These are phyloP conservation scores for Betula pendula DNA, from an alignment of 306 rosid genomes.

Conservation along the genomic window DNA sequence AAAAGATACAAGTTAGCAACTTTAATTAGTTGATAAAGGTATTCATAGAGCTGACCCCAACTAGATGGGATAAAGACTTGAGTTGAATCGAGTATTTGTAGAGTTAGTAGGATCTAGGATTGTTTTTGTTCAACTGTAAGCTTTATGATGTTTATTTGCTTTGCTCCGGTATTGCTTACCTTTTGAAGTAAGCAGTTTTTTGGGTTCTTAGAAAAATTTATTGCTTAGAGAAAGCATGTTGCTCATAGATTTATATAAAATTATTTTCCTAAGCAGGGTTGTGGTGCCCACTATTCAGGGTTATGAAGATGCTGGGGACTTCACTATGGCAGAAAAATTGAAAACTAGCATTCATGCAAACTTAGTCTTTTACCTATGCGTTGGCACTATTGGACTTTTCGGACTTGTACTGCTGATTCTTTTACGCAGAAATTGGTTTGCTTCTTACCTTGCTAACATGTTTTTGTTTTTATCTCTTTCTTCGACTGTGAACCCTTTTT, in stretches of 20 bases:
- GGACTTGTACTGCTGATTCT: constrained; percentile 69
- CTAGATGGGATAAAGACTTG: background rate
- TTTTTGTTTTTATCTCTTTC: constrained; percentile 15
- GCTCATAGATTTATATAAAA: constrained; percentile 49
- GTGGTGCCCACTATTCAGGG: constrained; percentile 98
- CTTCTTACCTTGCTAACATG: constrained; percentile 28
- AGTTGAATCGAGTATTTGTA: background rate
- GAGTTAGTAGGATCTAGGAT: background rate
- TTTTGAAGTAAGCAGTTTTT: background rate
- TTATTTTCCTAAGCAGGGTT: constrained; percentile 81
- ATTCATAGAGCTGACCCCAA: background rate
- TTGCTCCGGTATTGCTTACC: background rate
- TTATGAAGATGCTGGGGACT: constrained; percentile 98
- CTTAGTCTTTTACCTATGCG: constrained; percentile 67
- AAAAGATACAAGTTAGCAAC: background rate
- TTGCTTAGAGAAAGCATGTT: constrained; percentile 2
- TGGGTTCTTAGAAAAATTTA: background rate
- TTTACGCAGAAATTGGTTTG: constrained; percentile 61
- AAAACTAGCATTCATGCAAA: constrained; percentile 82
- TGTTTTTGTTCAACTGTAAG: background rate
- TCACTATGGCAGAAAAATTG: constrained; percentile 73
- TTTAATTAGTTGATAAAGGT: background rate
- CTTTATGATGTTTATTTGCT: background rate
- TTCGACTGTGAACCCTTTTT: background rate
- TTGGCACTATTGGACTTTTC: constrained; percentile 64